phyloP scores from a whole-genome alignment of 345 rosid genomes.

The Sisymbrium irio region DNA sequence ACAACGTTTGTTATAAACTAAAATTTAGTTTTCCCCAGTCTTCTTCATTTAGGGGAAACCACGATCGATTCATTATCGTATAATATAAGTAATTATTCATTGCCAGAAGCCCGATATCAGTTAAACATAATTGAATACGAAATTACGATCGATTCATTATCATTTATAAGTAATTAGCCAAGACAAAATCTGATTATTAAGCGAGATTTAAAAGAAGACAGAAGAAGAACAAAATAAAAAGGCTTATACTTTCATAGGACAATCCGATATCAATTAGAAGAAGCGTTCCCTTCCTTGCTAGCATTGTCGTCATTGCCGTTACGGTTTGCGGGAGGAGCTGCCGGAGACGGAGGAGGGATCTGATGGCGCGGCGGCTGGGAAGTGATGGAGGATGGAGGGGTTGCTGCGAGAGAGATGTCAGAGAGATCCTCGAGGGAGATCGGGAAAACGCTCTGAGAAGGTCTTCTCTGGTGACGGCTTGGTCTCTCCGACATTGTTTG shows the following conservation, averaged over 20 bases:
- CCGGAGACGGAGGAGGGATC: slow-evolving; percentile 38
- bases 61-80: no score
- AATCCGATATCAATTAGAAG: slow-evolving; percentile 26
- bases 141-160: slow-evolving; percentile 18
- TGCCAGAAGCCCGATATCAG: background rate
- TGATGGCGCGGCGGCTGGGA: slow-evolving; percentile 32
- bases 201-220: background rate
- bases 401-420: slow-evolving; percentile 14
- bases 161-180: background rate
- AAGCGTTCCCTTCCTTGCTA: slow-evolving; percentile 19
- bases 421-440: slow-evolving; percentile 33
- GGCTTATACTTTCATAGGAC: background rate
- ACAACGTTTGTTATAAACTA: background rate
- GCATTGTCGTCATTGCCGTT: background rate
- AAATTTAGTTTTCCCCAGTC: background rate
- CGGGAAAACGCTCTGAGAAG: slow-evolving; percentile 30
- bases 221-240: background rate
- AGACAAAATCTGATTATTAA: slow-evolving; percentile 16
- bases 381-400: slow-evolving; percentile 15
- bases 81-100: background rate
- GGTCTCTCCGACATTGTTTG: slow-evolving; percentile 38
- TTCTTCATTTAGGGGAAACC: background rate
- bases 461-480: slow-evolving; percentile 37
- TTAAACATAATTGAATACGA: background rate
- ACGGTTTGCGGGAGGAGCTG: slow-evolving; percentile 20